Evolutionary conservation across 805 yeast genomes (phyloP).

Genomic region (Komagataella phaffii): DNA sequence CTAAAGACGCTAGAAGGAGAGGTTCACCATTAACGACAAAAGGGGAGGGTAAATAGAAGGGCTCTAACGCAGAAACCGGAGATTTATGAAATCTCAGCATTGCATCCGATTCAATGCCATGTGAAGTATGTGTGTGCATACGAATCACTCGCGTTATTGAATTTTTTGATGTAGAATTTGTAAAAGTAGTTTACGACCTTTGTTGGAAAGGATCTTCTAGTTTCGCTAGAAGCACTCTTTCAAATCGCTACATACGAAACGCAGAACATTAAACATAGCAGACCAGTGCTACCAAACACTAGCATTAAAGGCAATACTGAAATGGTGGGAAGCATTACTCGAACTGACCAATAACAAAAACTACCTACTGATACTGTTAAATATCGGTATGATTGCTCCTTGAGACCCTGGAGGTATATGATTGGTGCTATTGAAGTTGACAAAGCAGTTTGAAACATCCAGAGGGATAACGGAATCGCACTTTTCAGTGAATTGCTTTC

Average conservation of each 20-base stretch:
- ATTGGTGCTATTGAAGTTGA: neutral
- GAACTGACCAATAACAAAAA: neutral
- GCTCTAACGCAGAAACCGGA: constrained; percentile 4
- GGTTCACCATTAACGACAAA: constrained; percentile 1
- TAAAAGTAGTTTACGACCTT: too few species aligned
- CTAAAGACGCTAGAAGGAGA: constrained; percentile 12
- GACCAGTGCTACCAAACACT: neutral
- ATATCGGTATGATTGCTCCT: neutral
- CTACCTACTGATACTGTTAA: neutral
- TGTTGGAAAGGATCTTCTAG: neutral
- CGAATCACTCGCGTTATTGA: neutral
- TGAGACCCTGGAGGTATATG: neutral
- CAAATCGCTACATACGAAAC: neutral
- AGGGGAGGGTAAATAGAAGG: constrained; percentile 10
- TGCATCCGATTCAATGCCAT: constrained; percentile 1
- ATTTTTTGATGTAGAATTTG: too few species aligned
- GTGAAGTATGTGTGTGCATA: neutral
- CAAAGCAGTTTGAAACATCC: neutral
- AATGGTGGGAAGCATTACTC: neutral
- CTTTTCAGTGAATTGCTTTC: neutral
- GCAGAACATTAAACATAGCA: neutral
- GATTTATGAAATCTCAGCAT: constrained; percentile 8
- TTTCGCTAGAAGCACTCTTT: neutral
- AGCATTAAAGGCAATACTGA: neutral
- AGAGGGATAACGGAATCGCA: neutral